Base-by-base conservation (phyloP, 192 early-diverging fungal species). In the Funneliformis geosporum region DNA sequence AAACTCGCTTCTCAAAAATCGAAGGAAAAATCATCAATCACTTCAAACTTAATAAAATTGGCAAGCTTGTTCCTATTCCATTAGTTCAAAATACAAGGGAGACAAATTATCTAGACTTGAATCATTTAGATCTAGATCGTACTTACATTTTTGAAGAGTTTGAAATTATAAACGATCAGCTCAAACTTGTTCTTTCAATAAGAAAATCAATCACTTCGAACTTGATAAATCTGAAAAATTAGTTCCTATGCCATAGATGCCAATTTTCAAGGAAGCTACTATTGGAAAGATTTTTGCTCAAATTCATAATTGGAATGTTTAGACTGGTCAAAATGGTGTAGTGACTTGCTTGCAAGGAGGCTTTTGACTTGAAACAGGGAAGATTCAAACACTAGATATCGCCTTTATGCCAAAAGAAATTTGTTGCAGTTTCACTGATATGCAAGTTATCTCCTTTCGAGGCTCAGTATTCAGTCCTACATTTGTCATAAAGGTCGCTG, bases 241-340 rank as follows among this genome's bases (percentile, higher is more conserved):
- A n/a, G 11, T 80, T 61, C 43, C 79, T 27, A n/a, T 80, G 40
- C 11, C 2, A 42, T 73, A 80, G 44, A 33, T 10, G 23, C 50
- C 79, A n/a, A 40, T 60, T 5, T 10, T 28, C 3, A 80, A 44
- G 18, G 72, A 80, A 46, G 60, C 65, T 59, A 25, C 59, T 39
- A 60, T 64, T 47, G 18, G 12, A 21, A 60, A 61, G 38, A 80
- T 80, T 6, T 23, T 27, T 2, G 38, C 43, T 1, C 71, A 80
- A 50, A 40, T 80, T 67, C 1, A 25, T 44, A 80, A 80, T 59
- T 80, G 71, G 79, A 80, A 80, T 46, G 28, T 80, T 39, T 18
- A 46, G 33, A 75, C 42, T 40, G 6, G 25, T 4, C 33, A 44
- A 14, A 73, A n/a, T n/a, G n/a, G n/a, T n/a, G n/a, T n/a, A n/a